Base-by-base conservation (phyloP, 495 filamentous ascomycete genomes). In the Cryomyces antarcticus region DNA sequence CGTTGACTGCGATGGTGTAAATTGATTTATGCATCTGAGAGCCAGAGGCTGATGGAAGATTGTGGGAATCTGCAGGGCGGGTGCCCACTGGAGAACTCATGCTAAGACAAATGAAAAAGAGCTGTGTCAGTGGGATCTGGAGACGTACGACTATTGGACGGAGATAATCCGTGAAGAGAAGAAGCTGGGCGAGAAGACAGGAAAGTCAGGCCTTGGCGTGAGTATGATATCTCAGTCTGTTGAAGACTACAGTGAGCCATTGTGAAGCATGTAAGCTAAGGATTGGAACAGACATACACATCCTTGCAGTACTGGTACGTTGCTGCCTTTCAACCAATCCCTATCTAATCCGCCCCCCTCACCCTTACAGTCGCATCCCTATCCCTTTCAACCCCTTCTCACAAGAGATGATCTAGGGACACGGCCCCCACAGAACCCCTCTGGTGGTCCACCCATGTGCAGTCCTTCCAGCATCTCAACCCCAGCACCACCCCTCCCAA, bases 21-120 rank as follows among this genome's bases (percentile, higher is more conserved):
- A 1, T 2, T 2, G 2, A 24, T 24, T 1, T 2, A 24, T 24
- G 17, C 17, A 24, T 24, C 17, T 24, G 17, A 24, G 17, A 24
- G 17, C 17, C 17, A 2, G 17, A 24, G 17, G 17, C 17, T 24
- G 33, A 36, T 13, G 12, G 3, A 9, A 36, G 12, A 13, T 13
- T 36, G 33, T 10, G 12, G 33, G 33, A 9, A 36, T 6, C 13
- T 37, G 4, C 30, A 65, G 62, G 60, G 62, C 62, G 0, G 62
- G 62, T 1, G 62, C 60, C 3, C 59, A 63, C 28, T 64, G 62
- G 62, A 52, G 57, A 28, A 54, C 57, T 12, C 57, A 62, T 42
- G 57, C 62, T 7, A 50, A 43, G 10, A 28, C 36, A 7, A 44
- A 51, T 0, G 53, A 61, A 12, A 27, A 4, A 0, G 53, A 56